Evolutionary conservation across 2,329 filamentous ascomycete species (phyloP), one percentile per base, ranked within the genome.

Genomic region (Juglanconis sp.): DNA sequence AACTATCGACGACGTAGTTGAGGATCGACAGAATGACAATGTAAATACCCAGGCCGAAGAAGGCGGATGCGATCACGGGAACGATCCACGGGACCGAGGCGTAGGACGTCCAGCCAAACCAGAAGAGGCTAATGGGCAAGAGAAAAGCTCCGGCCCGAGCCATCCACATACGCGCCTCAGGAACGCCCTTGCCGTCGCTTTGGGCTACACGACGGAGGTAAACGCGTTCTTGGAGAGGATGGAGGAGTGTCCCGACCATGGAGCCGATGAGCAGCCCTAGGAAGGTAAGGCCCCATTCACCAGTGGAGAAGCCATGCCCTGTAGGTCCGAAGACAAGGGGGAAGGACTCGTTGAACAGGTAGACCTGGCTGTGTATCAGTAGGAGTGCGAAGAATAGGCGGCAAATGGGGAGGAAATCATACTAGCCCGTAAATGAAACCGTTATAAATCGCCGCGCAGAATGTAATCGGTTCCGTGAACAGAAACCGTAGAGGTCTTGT

Each of bases 91-190:
- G 81, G 60, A 89, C 81, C 61, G 69, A 77, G 24, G 79, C 69
- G 70, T 84, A 88, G 30, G 84, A 86, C 13, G 87, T 89, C 86
- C 87, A 90, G 5, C 80, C 86, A 72, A 90, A 90, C 67, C 87
- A 84, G 70, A 91, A 89, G 1, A 91, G 72, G 13, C 86, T 85
- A 62, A 87, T 76, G 11, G 87, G 86, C 30, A 90, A 86, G n/a
- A 90, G 73, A 59, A 87, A 60, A 17, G 58, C 56, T 1, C 53
- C 53, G 34, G 50, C 50, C 13, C 58, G 48, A 1, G 58, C 53
- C 10, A 60, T 38, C 13, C 51, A 35, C 58, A 60, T 60, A 13
- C 58, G 53, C 5, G 58, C 58, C 35, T 60, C 58, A 4, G 58
- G 58, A 2, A 60, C 58, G 17, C 58, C 58, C 15, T 60, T 60